A percentile compares a stretch with the other conserved stretches of the same genome.
These are phyloP conservation scores for Olyra latifolia DNA, from an alignment of 176 grass and related monocot species.

Conservation along the genomic window DNA sequence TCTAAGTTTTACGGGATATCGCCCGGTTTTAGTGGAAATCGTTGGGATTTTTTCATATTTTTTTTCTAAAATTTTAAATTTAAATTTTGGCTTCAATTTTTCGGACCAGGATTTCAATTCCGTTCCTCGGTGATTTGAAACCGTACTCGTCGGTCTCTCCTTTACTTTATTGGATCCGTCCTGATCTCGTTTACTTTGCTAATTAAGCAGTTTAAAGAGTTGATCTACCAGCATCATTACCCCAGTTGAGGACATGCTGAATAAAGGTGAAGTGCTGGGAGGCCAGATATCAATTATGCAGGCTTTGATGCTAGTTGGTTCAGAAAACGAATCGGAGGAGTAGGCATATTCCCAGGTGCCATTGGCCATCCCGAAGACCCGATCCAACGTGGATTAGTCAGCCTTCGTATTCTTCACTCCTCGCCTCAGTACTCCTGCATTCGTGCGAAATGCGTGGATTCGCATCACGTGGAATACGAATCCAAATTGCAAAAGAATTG, in stretches of 20 bases:
- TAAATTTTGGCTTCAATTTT: too few species aligned
- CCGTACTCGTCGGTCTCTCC: neutral
- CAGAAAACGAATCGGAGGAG: slow-evolving; percentile 5
- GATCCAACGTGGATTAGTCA: slow-evolving; percentile 29
- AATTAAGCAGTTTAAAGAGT: neutral
- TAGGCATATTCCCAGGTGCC: neutral
- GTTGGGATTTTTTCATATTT: too few species aligned
- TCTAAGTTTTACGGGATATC: too few species aligned
- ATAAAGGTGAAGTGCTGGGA: neutral
- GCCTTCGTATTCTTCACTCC: neutral
- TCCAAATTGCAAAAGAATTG: neutral
- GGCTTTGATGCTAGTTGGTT: neutral
- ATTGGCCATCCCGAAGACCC: slow-evolving; percentile 15
- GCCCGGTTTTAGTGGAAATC: too few species aligned
- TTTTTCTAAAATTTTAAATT: too few species aligned
- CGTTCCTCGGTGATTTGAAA: too few species aligned
- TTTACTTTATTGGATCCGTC: neutral
- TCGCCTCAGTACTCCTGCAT: neutral
- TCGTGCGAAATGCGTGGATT: neutral
- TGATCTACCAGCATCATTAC: neutral
- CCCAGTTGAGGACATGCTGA: neutral
- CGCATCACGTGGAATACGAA: slow-evolving; percentile 14
- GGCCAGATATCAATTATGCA: neutral
- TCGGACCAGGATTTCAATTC: too few species aligned
- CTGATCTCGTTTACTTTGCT: neutral